A percentile compares a stretch with the other conserved stretches of the same genome.
phyloP scores from a whole-genome alignment of 2,329 filamentous ascomycete genomes.

The Pseudogymnoascus verrucosus region DNA sequence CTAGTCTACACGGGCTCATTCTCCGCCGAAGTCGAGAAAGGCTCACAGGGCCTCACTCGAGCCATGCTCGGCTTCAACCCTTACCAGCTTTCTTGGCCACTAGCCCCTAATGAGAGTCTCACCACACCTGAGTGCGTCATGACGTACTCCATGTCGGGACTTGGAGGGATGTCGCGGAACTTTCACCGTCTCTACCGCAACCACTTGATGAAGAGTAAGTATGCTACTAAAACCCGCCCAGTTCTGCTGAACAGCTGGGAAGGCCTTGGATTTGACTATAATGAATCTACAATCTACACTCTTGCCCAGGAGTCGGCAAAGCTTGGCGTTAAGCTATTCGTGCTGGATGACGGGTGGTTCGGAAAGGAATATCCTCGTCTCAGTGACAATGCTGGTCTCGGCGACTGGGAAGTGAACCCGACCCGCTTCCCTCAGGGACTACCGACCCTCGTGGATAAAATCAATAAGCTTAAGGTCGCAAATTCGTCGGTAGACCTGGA shows the following conservation, averaged over 20 bases:
- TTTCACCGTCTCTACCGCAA: slow-evolving; percentile 55
- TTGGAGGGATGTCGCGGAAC: slow-evolving; percentile 54
- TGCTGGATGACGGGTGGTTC: slow-evolving; percentile 62
- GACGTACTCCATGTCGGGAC: slow-evolving; percentile 49
- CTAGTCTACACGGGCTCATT: slow-evolving; percentile 59
- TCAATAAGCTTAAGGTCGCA: neutral
- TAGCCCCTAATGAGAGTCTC: slow-evolving; percentile 48
- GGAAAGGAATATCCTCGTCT: slow-evolving; percentile 46
- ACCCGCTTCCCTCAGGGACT: neutral
- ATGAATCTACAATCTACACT: slow-evolving; percentile 45
- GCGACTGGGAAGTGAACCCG: neutral
- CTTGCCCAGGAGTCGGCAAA: slow-evolving; percentile 49
- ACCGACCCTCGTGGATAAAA: neutral
- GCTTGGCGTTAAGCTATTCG: slow-evolving; percentile 54
- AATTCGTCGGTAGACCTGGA: slow-evolving; percentile 36
- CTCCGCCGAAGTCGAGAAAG: slow-evolving; percentile 51
- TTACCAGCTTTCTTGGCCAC: slow-evolving; percentile 49
- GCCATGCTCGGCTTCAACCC: slow-evolving; percentile 54
- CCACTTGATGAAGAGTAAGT: slow-evolving; percentile 51
- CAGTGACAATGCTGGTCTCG: neutral
- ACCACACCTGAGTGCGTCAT: slow-evolving; percentile 55
- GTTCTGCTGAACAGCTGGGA: slow-evolving; percentile 60
- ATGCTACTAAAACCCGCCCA: slow-evolving; percentile 43
- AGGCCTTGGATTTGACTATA: slow-evolving; percentile 50
- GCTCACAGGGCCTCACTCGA: slow-evolving; percentile 53